Evolutionary conservation across 345 rosid genomes (phyloP), one percentile per base, ranked within the genome.

Genomic region (Zanthoxylum bungeanum): DNA sequence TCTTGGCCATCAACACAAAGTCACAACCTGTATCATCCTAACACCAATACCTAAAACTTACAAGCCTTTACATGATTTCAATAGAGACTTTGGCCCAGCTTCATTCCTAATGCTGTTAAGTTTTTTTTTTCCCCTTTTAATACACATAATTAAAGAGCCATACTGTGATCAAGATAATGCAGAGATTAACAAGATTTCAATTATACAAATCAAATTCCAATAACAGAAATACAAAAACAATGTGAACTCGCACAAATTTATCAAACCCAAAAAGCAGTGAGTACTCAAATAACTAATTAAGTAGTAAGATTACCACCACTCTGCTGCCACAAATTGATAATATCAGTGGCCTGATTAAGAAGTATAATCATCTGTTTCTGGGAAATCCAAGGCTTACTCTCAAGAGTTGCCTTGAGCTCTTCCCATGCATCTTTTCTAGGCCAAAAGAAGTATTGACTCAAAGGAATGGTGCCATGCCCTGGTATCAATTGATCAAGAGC

Each of bases 381-480:
- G 65, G 93, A 91, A 64, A 88, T 78, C 92, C 93, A 91, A 24
- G 92, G 91, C 61, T 88, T 91, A 24, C 88, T 86, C 84, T 91
- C 93, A 42, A 88, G 82, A 57, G 87, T 80, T 34, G 92, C 40
- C 81, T 86, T 87, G 8, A 91, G 92, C 81, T 91, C 97, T 77
- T 91, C 93, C 97, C 97, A 91, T 9, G 92, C 97, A 79, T 91
- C 93, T 74, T 88, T 91, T 60, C 90, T 87, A 0, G 92, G 93
- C 93, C 92, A 91, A 66, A 91, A 91, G 73, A 85, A 91, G 72
- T 88, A 91, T 9, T 92, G 92, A 69, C 93, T 91, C 50, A 91
- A 74, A 46, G 97, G 97, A 49, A 85, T 77, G 9, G 97, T 74
- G 2, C 97, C 93, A 69, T 87, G 86, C 49, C 93, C 93, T 10